Conservation (phyloP, 371 early-diverging fungal genomes). For the Chytridiales sp. region DNA sequence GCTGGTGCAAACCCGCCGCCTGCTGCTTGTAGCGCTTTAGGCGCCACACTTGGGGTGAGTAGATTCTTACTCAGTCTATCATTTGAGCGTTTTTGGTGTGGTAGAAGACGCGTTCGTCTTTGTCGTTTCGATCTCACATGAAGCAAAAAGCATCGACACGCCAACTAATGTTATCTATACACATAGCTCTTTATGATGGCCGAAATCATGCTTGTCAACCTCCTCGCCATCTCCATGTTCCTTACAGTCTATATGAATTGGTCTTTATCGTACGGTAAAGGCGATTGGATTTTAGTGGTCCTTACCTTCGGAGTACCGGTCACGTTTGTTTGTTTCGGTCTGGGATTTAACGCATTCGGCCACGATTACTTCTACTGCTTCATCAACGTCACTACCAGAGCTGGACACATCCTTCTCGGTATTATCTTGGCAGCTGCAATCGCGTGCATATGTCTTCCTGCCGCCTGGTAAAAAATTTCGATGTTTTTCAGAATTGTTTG, state of each 20-base stretch:
- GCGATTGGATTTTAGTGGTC: conserved; percentile 5
- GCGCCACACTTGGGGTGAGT: conserved; percentile 3
- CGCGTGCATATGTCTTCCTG: conserved; percentile 8
- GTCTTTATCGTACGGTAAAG: conserved; percentile 3
- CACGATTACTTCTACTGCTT: conserved; percentile 7
- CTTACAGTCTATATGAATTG: conserved; percentile 5
- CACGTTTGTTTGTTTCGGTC: neutral
- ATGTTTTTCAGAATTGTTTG: neutral
- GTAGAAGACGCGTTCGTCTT: too few species aligned
- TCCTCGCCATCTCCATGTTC: conserved; percentile 11
- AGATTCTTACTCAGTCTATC: too few species aligned
- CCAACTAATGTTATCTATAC: neutral
- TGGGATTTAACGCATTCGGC: conserved; percentile 2
- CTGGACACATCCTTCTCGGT: neutral
- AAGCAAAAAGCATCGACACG: too few species aligned
- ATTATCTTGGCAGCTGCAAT: neutral
- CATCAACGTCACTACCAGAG: neutral
- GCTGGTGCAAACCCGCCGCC: neutral
- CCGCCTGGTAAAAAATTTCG: neutral
- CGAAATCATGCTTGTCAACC: conserved; percentile 7
- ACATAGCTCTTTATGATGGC: conserved; percentile 14
- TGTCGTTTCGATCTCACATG: too few species aligned
- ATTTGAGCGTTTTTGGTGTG: too few species aligned
- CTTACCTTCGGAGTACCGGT: conserved; percentile 8
- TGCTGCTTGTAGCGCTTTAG: neutral